These are phyloP conservation scores for Priceomyces medius DNA, from an alignment of 805 yeast genomes.

Conservation along the genomic window DNA sequence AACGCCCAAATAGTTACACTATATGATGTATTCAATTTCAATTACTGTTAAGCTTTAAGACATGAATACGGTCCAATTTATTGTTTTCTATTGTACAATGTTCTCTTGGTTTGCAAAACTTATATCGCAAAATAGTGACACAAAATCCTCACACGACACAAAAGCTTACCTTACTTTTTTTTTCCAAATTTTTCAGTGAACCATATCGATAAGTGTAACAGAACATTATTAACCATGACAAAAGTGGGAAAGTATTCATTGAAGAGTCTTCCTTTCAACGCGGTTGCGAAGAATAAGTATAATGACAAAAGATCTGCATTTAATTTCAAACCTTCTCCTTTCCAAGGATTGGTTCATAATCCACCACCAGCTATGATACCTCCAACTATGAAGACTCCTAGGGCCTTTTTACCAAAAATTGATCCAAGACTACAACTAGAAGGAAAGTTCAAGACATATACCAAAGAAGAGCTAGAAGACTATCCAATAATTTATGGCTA, in stretches of 20 bases:
- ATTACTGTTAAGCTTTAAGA: no score
- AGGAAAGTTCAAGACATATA: constrained; percentile 25
- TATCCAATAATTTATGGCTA: constrained; percentile 43
- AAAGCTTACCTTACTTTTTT: neutral
- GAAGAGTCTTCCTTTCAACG: constrained; percentile 30
- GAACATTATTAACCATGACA: constrained; percentile 7
- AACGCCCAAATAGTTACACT: no score
- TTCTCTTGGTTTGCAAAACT: neutral
- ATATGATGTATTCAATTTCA: no score
- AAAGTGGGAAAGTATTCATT: constrained; percentile 10
- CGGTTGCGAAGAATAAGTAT: constrained; percentile 52
- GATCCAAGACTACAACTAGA: constrained; percentile 54
- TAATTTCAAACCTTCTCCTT: constrained; percentile 56
- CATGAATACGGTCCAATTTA: no score
- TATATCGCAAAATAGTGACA: constrained; percentile 1
- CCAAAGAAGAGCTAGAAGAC: constrained; percentile 32
- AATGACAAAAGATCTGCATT: constrained; percentile 63
- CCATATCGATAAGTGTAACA: constrained; percentile 5
- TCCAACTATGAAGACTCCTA: constrained; percentile 61
- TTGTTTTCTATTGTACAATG: no score
- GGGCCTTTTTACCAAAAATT: constrained; percentile 59
- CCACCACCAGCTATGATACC: constrained; percentile 52
- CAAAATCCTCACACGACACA: neutral
- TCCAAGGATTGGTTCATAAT: constrained; percentile 59
- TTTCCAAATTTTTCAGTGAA: neutral